Evolutionary conservation across 108 stramenopile genomes (phyloP).

Genomic region (Discostella pseudostelligera): DNA sequence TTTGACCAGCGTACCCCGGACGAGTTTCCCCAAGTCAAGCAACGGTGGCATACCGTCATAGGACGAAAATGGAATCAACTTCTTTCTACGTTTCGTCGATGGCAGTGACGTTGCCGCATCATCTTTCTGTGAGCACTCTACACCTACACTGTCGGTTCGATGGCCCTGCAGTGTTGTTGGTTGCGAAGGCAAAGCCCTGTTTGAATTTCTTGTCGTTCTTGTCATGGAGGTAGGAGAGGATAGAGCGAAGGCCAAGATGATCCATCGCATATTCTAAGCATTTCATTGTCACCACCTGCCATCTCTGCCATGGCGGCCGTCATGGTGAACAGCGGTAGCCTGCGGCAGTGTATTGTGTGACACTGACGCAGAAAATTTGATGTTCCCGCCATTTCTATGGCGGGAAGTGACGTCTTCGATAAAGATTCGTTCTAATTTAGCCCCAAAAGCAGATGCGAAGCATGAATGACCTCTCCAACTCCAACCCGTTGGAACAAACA

Average conservation of each 20-base stretch:
- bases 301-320: background rate
- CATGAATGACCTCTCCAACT: too few relatives aligned
- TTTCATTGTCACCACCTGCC: background rate
- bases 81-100: background rate
- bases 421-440: too few relatives aligned
- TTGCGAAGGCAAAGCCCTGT: background rate
- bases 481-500: too few relatives aligned
- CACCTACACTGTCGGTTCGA: too few relatives aligned
- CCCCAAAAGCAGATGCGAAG: too few relatives aligned
- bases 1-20: constrained; percentile 31
- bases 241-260: background rate
- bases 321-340: too few relatives aligned
- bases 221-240: background rate
- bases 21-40: constrained; percentile 32
- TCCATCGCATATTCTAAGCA: background rate
- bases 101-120: background rate
- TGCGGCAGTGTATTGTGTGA: too few relatives aligned
- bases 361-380: too few relatives aligned
- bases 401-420: too few relatives aligned
- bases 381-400: too few relatives aligned
- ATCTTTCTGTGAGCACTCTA: background rate
- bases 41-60: constrained; percentile 18
- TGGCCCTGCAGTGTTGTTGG: background rate
- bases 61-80: background rate
- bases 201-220: background rate